Evolutionary conservation across 108 stramenopile genomes (phyloP), one percentile per base, ranked within the genome.

Genomic region (Epithemia pelagica): DNA sequence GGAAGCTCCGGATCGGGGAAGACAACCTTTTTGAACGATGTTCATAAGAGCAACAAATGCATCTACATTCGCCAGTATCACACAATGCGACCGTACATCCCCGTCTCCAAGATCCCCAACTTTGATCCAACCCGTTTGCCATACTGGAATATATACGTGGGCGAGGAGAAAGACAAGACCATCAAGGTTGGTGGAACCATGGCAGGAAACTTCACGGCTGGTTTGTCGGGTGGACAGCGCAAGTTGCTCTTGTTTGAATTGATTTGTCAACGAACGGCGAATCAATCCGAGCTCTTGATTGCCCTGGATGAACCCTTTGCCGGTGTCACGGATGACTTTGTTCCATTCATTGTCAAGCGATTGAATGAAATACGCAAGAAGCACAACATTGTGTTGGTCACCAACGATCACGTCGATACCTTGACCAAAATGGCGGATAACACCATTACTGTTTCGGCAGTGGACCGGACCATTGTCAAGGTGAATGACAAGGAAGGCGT

Each of bases 61-160:
- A 82, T 72, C 62, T 87, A 87, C 77, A 84, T 87, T 55, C 78
- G 82, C 1, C 86, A 87, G 62, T 87, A 87, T 37, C 86, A 87
- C 66, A 78, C 72, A 60, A 54, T 87, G 18, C 78, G 86, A 15
- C 86, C 83, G 0, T 87, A 78, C 65, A 73, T 87, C 26, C 54
- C 59, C 0, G 86, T 87, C 57, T 66, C 60, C 1, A 67, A 74
- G 0, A 84, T 87, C 52, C 86, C 86, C 22, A 77, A 80, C 68
- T 87, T 87, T 70, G 83, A 82, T 54, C 83, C 83, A 8, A 76
- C 79, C 31, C 30, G 62, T 18, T 73, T 87, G 21, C 86, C 86
- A 2, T 87, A 78, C 57, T 87, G 86, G 86, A 73, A 80, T 19
- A 82, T 78, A 32, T 87, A 87, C 61, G 69, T 73, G 23, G 74